Evolutionary conservation across 805 yeast genomes (phyloP), one percentile per base, ranked within the genome.

Genomic region (Ogataea henricii): DNA sequence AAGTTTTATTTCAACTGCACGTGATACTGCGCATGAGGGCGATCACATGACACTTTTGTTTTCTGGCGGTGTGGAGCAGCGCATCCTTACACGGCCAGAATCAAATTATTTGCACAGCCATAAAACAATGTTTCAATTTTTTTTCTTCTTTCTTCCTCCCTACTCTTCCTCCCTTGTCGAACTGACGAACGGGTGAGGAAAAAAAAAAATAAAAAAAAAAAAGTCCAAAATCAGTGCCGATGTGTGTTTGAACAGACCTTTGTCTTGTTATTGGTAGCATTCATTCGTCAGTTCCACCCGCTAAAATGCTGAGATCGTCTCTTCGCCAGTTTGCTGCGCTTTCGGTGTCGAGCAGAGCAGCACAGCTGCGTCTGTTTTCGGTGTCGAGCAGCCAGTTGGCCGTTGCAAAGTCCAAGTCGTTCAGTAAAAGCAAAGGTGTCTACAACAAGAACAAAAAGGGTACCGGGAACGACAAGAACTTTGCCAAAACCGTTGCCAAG

Each of bases 391-490:
- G 27, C 8, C 43, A 26, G 10, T 36, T 46, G 20, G 64, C 65
- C 2, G 64, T 60, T 6, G 61, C 60, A 8, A 55, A 56, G 14
- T 49, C 64, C 35, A 59, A 63, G 52, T 65, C 69, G 13, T 66
- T 61, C 51, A 56, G 57, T 37, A 66, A 62, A 38, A 58, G 34
- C 16, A 30, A 58, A 46, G 43, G 51, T 12, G 43, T 50, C 14
- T 57, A 53, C 40, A 48, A 60, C 6, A 64, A 58, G 37, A 55
- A 55, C 46, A 61, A 56, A 40, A 67, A 66, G 49, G 70, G 70
- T 22, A 49, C 66, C 9, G 71, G 71, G 36, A 64, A 60, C 38
- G 65, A 60, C 43, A 52, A 59, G 47, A 59, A 54, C 21, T 67
- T 64, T 46, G 46, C 58, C 18, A 62, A 60, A 14, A 27, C 61